Evolutionary conservation across 169 alveolate genomes (phyloP).

Genomic region (Cystoisospora suis): DNA sequence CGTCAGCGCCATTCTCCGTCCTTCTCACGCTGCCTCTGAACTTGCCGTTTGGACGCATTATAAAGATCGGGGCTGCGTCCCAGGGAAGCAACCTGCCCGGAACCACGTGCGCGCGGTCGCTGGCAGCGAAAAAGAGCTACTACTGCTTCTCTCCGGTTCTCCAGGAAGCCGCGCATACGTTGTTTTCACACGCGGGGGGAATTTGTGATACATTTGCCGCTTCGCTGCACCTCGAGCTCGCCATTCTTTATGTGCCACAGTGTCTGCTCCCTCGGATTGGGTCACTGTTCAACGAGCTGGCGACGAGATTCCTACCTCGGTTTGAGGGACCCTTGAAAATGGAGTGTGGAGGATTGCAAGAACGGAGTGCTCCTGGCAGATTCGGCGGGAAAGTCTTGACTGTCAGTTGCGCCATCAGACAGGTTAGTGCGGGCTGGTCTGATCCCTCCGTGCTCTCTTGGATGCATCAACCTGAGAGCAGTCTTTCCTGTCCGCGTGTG

Average conservation of each 20-base stretch:
- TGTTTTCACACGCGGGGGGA: constrained; percentile 62
- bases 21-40: constrained; percentile 58
- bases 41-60: constrained; percentile 60
- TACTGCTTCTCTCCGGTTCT: constrained; percentile 56
- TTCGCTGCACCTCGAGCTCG: constrained; percentile 55
- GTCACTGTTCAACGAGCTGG: constrained; percentile 23
- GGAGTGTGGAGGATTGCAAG: constrained; percentile 61
- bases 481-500: too few species aligned
- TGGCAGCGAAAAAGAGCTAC: constrained; percentile 61
- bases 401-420: constrained; percentile 59
- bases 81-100: background rate
- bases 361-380: constrained; percentile 61
- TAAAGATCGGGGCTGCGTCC: constrained; percentile 45
- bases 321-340: constrained; percentile 46
- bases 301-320: constrained; percentile 47
- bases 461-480: too few species aligned
- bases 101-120: background rate
- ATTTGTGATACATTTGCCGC: constrained; percentile 65
- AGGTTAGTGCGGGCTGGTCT: too few species aligned
- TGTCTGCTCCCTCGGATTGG: constrained; percentile 36
- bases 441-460: too few species aligned
- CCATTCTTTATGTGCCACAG: constrained; percentile 53
- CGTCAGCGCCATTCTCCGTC: constrained; percentile 33
- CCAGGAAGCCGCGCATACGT: constrained; percentile 57
- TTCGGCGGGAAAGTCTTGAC: constrained; percentile 65